Conservation (phyloP, 176 grass and related monocot genomes). For the Aegilops tauschii region DNA sequence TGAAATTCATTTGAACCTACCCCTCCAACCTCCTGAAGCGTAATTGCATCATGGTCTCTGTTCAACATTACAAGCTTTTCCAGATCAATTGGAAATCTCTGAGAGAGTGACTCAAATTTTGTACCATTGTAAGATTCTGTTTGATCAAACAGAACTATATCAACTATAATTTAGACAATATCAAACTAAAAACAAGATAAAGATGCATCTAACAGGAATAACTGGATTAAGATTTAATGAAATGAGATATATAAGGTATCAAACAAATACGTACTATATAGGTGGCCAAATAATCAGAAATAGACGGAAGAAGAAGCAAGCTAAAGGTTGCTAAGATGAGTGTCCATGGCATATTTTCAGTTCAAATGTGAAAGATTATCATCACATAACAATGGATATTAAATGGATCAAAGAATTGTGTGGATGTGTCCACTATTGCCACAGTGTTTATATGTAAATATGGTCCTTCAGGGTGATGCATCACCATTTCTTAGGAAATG, state of each 20-base stretch:
- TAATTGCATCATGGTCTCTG: constrained; percentile 13
- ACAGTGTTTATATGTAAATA: not conserved
- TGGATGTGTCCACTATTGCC: not conserved
- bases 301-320: not conserved
- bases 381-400: not conserved
- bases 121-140: not conserved
- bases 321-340: not conserved
- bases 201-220: not conserved
- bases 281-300: not conserved
- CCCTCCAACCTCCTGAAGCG: constrained; percentile 14
- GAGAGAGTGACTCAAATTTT: not conserved
- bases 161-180: not conserved
- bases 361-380: not conserved
- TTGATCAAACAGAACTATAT: not conserved
- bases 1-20: constrained; percentile 13
- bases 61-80: constrained; percentile 22
- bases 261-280: not conserved
- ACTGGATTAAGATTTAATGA: not conserved
- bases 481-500: not conserved
- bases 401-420: not conserved
- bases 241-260: not conserved
- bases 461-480: too few relatives aligned
- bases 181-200: not conserved
- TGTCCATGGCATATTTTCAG: not conserved
- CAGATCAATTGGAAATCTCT: constrained; percentile 22